Base-by-base conservation (phyloP, 768 basidiomycete species). In the Psilocybe tampanensis region DNA sequence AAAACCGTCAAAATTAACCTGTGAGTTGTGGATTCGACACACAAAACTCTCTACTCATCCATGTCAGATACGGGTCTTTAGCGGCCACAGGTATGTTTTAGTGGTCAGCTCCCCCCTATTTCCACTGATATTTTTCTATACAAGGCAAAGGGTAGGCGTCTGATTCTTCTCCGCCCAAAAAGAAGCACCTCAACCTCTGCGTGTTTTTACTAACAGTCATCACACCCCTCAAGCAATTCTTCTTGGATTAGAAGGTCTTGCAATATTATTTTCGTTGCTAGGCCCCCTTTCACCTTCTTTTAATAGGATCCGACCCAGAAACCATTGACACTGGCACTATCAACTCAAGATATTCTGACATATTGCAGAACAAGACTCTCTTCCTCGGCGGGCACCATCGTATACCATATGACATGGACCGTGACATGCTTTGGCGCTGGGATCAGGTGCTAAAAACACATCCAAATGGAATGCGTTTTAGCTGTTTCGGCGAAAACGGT, bases 391-490 rank as follows among this genome's bases (percentile, higher is more conserved):
- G 93, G 8, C 76, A 79, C 47, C 89, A 90, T 55, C 75, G 79
- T n/a, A 91, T 98, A 59, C 72, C 81, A 47, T 98, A 92, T 65
- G 90, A 95, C 69, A 89, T 92, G 82, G 86, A 94, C 59, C 80
- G 84, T 23, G 96, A 98, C 68, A 93, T 98, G 92, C 75, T 94
- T 21, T 96, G 94, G 94, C 79, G 89, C 22, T 93, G 86, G 85
- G 90, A 94, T 64, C 85, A 90, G 50, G 89, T 94, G n/a, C 81
- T 95, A 23, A 89, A 88, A 70, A 92, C 91, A 0, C 91, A 93
- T 67, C 89, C 93, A 0, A 96, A 96, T 67, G 95, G 95, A 43
- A 95, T 98, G 86, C 82, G 94, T 8, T 98, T 98, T 70, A 88
- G 88, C 33, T 90, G 85, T 32, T 98, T 94, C 62, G 86, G 80